Evolutionary conservation across 805 yeast genomes (phyloP).

Genomic region (Isabelozyma gotoi): DNA sequence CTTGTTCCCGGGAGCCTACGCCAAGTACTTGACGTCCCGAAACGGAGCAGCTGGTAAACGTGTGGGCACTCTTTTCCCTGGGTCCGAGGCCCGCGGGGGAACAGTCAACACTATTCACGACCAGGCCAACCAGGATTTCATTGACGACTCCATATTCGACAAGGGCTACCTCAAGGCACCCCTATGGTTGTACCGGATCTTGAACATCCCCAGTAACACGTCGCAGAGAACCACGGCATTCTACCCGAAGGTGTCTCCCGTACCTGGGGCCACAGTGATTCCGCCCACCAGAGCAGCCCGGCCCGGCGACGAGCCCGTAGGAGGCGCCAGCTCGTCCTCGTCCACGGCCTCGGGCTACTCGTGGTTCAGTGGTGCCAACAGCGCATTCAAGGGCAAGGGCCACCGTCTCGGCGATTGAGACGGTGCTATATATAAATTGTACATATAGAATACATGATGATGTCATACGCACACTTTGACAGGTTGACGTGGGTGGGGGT

Average conservation of each 20-base stretch:
- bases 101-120: slow-evolving; percentile 1
- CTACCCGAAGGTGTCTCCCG: slow-evolving; percentile 1
- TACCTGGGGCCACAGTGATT: slow-evolving; percentile 1
- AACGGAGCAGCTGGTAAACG: slow-evolving; percentile 16
- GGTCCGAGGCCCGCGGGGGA: slow-evolving; percentile 4
- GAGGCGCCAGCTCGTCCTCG: neutral
- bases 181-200: slow-evolving; percentile 28
- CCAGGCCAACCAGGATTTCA: slow-evolving; percentile 10
- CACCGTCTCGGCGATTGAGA: slow-evolving; percentile 32
- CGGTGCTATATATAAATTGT: no score
- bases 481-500: no score
- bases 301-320: neutral
- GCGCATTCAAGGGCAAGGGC: slow-evolving; percentile 35
- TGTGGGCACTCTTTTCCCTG: slow-evolving; percentile 28
- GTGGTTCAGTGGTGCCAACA: slow-evolving; percentile 11
- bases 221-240: slow-evolving; percentile 30
- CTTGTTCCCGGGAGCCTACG: slow-evolving; percentile 32
- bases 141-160: slow-evolving; percentile 46
- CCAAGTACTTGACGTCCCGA: slow-evolving; percentile 6
- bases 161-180: slow-evolving; percentile 61
- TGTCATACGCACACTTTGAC: neutral
- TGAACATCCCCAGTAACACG: slow-evolving; percentile 27
- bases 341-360: slow-evolving; percentile 8
- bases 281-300: neutral
- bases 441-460: slow-evolving; percentile 1